phyloP scores from a whole-genome alignment of 768 basidiomycete genomes.

The Mycena indigotica region DNA sequence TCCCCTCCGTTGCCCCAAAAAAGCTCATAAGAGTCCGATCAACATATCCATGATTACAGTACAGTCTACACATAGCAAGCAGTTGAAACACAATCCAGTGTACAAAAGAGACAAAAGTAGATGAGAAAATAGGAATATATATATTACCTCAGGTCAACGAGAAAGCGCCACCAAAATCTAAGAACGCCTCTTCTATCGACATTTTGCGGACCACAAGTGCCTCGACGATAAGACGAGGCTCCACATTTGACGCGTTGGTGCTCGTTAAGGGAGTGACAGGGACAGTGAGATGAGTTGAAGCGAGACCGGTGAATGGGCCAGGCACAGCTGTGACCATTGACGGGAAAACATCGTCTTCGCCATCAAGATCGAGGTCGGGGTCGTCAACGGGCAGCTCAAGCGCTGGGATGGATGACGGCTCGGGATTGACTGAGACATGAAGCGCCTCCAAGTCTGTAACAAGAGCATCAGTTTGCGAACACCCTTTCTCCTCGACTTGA shows the following conservation, averaged over 20 bases:
- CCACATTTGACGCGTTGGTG: neutral
- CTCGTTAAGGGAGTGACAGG: conserved; percentile 5
- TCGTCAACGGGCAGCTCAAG: conserved; percentile 14
- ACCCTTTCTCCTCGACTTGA: neutral
- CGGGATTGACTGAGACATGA: conserved; percentile 33
- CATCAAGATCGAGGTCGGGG: conserved; percentile 24
- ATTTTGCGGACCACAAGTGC: conserved; percentile 79
- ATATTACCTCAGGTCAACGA: conserved; percentile 33
- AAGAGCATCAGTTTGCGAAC: conserved; percentile 28
- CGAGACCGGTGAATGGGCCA: conserved; percentile 26
- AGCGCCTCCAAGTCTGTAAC: conserved; percentile 35
- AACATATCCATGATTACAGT: too few relatives aligned
- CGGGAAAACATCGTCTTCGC: conserved; percentile 43
- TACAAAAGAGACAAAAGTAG: neutral
- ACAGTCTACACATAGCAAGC: too few relatives aligned
- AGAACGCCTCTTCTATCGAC: conserved; percentile 71
- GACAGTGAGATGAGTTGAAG: conserved; percentile 15
- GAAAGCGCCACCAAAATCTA: conserved; percentile 70
- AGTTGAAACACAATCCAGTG: too few relatives aligned
- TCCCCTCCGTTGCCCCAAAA: too few relatives aligned
- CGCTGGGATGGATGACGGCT: conserved; percentile 5
- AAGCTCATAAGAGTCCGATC: too few relatives aligned
- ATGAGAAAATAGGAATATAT: neutral
- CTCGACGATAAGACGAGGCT: conserved; percentile 68
- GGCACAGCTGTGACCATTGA: conserved; percentile 32